Evolutionary conservation across 1,139 yeast species (phyloP), one percentile per base, ranked within the genome.

Genomic region (Taphrina confusa): DNA sequence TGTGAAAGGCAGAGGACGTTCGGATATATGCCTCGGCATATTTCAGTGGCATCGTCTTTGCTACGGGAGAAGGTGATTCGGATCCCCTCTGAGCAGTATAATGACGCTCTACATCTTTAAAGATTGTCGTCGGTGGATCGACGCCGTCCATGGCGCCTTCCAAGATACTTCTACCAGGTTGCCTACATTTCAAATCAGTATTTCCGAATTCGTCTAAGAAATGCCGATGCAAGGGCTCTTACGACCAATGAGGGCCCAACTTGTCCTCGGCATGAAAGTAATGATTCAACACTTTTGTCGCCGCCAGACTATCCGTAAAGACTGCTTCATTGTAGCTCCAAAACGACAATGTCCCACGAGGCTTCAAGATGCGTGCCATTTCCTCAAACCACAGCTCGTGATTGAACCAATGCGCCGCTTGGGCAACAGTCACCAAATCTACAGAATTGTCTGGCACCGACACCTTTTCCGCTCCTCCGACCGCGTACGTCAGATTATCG

Each of bases 311-410:
- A 4, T 73, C 78, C 20, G 75, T 70, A 63, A 81, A 80, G 1
- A 77, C 72, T 0, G 89, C 88, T 67, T 87, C 92, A 42, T 80
- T 80, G 69, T 88, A 88, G n/a, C 87, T 86, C 87, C 92, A 87
- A 66, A 80, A 81, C 0, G 89, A 86, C 56, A 88, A 72, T 0
- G 87, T 82, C 1, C 91, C 95, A 22, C 77, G 77, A 0, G 79
- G 75, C 63, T 78, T 79, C 63, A 88, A 74, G 9, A 82, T 73
- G 11, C 81, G 71, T 31, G 74, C 71, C 34, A 80, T 77, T 61
- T 80, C 82, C 8, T 70, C 66, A 68, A 83, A 81, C 71, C 85
- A 86, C 31, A 66, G 65, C 0, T 73, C 76, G 63, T 80, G 81
- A 39, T 84, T 77, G 60, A 87, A 80, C 95, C 95, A 88, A 70